Percentiles rank a stretch among this genome's conserved stretches.
Conservation (phyloP, 495 filamentous ascomycete species). For the Parachaetomium inaequale region DNA sequence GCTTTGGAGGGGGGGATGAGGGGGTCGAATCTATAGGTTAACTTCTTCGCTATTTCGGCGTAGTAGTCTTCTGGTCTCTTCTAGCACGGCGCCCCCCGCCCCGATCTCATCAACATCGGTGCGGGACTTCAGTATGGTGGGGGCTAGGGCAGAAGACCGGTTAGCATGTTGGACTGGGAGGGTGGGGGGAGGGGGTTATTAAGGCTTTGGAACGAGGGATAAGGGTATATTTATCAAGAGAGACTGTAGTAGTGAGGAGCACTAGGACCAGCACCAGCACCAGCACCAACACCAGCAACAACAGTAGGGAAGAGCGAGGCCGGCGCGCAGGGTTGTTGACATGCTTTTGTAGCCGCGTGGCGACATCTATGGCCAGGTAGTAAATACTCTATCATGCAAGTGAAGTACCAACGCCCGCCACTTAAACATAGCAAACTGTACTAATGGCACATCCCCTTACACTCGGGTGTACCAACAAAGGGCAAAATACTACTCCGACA, state of each 20-base stretch:
- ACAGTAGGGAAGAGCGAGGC: not conserved
- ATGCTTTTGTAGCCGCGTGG: not conserved
- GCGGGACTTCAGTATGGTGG: conserved; percentile 48
- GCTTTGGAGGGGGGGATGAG: conserved; percentile 33
- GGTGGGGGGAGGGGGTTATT: too few species aligned
- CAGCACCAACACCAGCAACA: too few species aligned
- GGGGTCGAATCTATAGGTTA: not conserved
- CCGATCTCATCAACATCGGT: conserved; percentile 62
- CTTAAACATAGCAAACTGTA: not conserved
- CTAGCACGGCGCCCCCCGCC: conserved; percentile 57
- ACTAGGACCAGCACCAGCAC: too few species aligned
- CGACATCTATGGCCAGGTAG: conserved; percentile 1
- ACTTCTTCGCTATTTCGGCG: too few species aligned
- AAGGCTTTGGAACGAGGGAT: too few species aligned
- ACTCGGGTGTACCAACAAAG: not conserved
- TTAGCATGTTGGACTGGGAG: too few species aligned
- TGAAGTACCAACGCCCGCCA: not conserved
- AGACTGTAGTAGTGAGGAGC: too few species aligned
- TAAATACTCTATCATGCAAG: conserved; percentile 5
- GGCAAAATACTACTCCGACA: not conserved
- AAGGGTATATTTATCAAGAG: too few species aligned
- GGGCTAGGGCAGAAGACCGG: not conserved
- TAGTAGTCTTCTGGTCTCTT: too few species aligned
- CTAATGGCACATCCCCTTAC: not conserved
- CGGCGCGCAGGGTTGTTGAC: not conserved